These are phyloP conservation scores for Ascochyta fabae DNA, from an alignment of 2,329 filamentous ascomycete species.

Conservation along the genomic window DNA sequence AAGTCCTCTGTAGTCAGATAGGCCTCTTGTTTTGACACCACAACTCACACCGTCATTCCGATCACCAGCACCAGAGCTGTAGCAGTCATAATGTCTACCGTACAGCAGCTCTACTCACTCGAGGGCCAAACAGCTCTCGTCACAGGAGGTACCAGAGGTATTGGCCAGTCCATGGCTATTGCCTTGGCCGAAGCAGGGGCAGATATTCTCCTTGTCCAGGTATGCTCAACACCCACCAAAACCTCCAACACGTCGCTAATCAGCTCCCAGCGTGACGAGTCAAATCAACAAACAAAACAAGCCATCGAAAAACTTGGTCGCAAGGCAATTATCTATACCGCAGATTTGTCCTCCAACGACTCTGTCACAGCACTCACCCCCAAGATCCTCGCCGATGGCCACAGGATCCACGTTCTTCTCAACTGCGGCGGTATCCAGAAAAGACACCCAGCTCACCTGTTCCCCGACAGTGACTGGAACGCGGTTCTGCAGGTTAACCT, in stretches of 20 bases:
- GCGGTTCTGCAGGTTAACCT: conserved; percentile 88
- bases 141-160: conserved; percentile 59
- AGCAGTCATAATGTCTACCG: conserved; percentile 34
- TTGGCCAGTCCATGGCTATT: conserved; percentile 59
- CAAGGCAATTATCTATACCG: conserved; percentile 70
- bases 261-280: conserved; percentile 58
- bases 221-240: conserved; percentile 23
- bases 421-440: conserved; percentile 89
- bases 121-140: conserved; percentile 58
- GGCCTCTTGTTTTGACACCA: background rate
- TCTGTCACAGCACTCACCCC: conserved; percentile 68
- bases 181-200: conserved; percentile 59
- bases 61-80: background rate
- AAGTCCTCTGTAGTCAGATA: background rate
- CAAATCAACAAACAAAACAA: conserved; percentile 64
- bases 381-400: conserved; percentile 65
- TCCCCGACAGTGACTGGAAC: conserved; percentile 79
- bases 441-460: conserved; percentile 75
- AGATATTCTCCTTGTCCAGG: conserved; percentile 59
- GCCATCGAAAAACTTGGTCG: conserved; percentile 70
- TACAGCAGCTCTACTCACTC: conserved; percentile 56
- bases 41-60: conserved; percentile 5
- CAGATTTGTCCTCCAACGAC: conserved; percentile 68
- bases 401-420: conserved; percentile 76
- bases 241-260: background rate